Percentiles rank a stretch among this genome's conserved stretches.
These are phyloP conservation scores for Diaporthe ilicicola DNA, from an alignment of 2,329 filamentous ascomycete genomes.

Conservation along the genomic window DNA sequence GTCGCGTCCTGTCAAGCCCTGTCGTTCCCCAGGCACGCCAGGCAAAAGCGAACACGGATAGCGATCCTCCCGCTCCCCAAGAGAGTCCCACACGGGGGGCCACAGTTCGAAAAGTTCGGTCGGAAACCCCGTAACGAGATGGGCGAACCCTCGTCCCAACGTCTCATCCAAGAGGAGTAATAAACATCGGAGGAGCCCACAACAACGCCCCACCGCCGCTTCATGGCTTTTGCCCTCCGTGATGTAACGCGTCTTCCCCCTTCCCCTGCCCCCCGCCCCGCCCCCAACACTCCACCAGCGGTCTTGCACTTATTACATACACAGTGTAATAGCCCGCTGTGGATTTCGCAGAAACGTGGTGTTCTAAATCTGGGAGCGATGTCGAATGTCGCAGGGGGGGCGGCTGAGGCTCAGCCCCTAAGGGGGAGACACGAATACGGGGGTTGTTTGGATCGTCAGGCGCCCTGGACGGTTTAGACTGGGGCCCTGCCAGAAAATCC, in stretches of 20 bases:
- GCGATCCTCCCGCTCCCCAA: not conserved
- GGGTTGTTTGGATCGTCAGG: slow-evolving; percentile 1
- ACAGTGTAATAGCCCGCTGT: not conserved
- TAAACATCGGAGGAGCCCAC: slow-evolving; percentile 11
- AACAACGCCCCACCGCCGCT: not conserved
- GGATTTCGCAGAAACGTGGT: not conserved
- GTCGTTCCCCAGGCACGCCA: too few species aligned
- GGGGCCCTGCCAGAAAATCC: not conserved
- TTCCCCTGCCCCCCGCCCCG: too few species aligned
- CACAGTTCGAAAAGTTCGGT: not conserved
- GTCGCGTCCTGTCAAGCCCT: not conserved
- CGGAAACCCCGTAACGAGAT: not conserved
- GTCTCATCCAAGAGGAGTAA: not conserved
- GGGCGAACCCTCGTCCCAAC: not conserved
- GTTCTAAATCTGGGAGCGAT: not conserved
- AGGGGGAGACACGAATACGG: not conserved
- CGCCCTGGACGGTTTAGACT: not conserved
- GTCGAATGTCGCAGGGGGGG: slow-evolving; percentile 5
- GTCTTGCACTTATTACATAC: too few species aligned
- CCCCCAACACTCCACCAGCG: not conserved
- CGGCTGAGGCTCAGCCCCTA: not conserved
- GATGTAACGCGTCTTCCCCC: not conserved
- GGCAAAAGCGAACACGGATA: slow-evolving; percentile 13
- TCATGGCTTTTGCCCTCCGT: not conserved
- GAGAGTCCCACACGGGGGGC: not conserved